phyloP scores from a whole-genome alignment of 1,284 basidiomycete genomes.

The Pseudozyma hubeiensis region DNA sequence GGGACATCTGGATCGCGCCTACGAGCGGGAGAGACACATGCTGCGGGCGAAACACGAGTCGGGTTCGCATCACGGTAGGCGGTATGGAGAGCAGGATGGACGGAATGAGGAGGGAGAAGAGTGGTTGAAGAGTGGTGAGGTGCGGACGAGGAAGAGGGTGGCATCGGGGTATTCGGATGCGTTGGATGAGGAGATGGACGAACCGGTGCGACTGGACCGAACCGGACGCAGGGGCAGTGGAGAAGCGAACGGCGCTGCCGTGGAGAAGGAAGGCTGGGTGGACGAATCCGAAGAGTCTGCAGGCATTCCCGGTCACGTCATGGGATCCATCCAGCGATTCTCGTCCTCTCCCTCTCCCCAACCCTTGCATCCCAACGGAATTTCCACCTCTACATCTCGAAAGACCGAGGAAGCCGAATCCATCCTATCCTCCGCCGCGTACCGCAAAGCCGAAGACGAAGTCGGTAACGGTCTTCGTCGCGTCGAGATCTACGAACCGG shows the following conservation, averaged over 20 bases:
- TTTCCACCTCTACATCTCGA: slow-evolving; percentile 15
- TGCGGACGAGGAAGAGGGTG: slow-evolving; percentile 10
- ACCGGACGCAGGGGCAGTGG: slow-evolving; percentile 1
- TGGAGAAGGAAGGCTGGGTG: slow-evolving; percentile 44
- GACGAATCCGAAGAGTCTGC: slow-evolving; percentile 37
- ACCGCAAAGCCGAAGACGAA: slow-evolving; percentile 48
- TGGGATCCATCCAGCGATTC: slow-evolving; percentile 37
- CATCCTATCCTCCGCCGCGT: slow-evolving; percentile 31
- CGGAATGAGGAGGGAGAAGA: slow-evolving; percentile 36
- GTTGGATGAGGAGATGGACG: slow-evolving; percentile 31
- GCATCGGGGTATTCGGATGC: slow-evolving; percentile 14
- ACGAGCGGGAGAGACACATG: slow-evolving; percentile 36
- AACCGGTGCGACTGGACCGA: slow-evolving; percentile 18
- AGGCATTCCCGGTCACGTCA: slow-evolving; percentile 38
- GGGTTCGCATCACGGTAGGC: background rate
- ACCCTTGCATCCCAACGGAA: background rate
- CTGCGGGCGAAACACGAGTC: slow-evolving; percentile 11
- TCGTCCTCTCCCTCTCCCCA: background rate
- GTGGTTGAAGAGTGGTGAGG: slow-evolving; percentile 49
- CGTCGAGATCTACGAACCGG: slow-evolving; percentile 68
- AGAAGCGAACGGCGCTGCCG: background rate
- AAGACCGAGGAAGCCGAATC: slow-evolving; percentile 36
- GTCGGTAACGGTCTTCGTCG: slow-evolving; percentile 62
- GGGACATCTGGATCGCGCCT: slow-evolving; percentile 44
- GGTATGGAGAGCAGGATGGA: background rate